Base-by-base conservation (phyloP, 805 yeast genomes). In the Isabelozyma heimii region DNA sequence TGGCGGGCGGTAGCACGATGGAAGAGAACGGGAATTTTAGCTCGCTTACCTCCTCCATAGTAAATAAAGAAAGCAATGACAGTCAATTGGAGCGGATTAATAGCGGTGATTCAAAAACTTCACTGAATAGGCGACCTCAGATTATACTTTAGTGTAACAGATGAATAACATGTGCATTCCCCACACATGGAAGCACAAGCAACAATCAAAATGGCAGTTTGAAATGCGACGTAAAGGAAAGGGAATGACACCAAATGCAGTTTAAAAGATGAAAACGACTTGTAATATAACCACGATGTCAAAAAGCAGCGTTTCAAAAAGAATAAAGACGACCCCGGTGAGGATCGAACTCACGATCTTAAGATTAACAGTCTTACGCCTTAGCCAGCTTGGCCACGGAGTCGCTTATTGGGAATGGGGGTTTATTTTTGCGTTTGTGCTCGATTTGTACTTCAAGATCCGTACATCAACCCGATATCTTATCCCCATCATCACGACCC, bases 1-100 rank as follows among this genome's bases (percentile, higher is more conserved):
- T 46, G 12, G 54, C 47, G 10, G 52, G 40, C 4, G 59, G 56
- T n/a, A 54, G 45, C 26, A 43, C 17, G 15, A 16, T 8, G 45
- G 44, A 35, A 17, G 24, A 20, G 24, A 20, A 20, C 24, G 24
- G 24, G 4, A 20, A 20, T 5, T 5, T 1, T 20, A 20, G 24
- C 24, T 20, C 24, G 6, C 24, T 20, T 20, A 3, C 24, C 24
- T 20, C 24, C 24, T 20, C 24, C 24, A 20, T 20, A 20, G 24
- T 20, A 6, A 20, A 20, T 20, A 2, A 20, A 20, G 24, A 20
- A 20, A 20, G 24, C 24, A 3, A 20, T 5, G 3, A 20, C 24
- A 5, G 24, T 20, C 24, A 5, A 6, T 20, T 20, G 24, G 24
- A 20, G 24, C 24, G 6, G 24, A 2, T 5, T 20, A 20, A 3